phyloP scores from a whole-genome alignment of 2,329 filamentous ascomycete genomes.

The Alternaria consortialis region DNA sequence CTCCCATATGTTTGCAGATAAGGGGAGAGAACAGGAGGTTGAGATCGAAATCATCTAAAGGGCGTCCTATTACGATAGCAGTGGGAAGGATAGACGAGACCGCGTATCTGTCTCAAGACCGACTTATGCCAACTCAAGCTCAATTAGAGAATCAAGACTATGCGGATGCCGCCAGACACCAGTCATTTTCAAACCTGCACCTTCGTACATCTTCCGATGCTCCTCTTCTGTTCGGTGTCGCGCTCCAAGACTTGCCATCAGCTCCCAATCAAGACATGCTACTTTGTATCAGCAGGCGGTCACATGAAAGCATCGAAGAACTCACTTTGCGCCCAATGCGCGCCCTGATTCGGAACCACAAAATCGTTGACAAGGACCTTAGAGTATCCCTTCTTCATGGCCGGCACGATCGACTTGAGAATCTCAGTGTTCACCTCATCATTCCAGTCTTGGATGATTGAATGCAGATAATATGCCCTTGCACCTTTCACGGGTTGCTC shows the following conservation, averaged over 20 bases:
- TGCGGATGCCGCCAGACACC: conserved; percentile 34
- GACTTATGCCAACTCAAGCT: conserved; percentile 28
- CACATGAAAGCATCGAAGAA: not conserved
- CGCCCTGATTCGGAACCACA: conserved; percentile 35
- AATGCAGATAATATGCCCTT: conserved; percentile 39
- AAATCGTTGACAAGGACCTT: conserved; percentile 42
- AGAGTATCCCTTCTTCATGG: conserved; percentile 41
- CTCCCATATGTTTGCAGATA: not conserved
- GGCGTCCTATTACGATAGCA: not conserved
- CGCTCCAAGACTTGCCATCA: conserved; percentile 33
- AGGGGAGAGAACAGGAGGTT: not conserved
- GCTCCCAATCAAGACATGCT: conserved; percentile 38
- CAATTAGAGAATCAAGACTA: conserved; percentile 34
- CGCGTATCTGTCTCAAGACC: not conserved
- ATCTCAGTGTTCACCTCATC: conserved; percentile 34
- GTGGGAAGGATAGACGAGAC: no score
- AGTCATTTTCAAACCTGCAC: conserved; percentile 25
- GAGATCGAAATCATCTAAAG: not conserved
- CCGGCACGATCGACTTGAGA: conserved; percentile 32
- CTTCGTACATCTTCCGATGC: conserved; percentile 31
- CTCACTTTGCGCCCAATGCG: conserved; percentile 37
- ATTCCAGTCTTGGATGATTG: conserved; percentile 44
- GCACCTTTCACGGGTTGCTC: conserved; percentile 47
- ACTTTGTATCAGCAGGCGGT: not conserved
- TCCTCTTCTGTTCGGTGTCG: conserved; percentile 36